Conservation (phyloP, 805 yeast genomes). For the Yarrowia sp. region DNA sequence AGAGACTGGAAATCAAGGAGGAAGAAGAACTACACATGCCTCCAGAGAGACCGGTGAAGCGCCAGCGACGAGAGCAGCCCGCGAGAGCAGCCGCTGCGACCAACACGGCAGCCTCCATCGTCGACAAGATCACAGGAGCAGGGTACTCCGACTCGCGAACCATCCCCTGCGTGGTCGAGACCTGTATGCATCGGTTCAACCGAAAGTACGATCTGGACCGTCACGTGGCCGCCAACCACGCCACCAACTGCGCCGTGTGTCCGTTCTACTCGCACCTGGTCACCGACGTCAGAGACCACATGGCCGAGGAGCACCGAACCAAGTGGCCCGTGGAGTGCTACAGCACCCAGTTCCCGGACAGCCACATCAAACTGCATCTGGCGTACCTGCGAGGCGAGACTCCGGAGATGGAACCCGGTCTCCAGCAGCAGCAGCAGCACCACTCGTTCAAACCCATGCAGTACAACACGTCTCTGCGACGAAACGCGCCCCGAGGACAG, state of each 20-base stretch:
- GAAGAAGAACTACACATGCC: not conserved
- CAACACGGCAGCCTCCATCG: conserved; percentile 47
- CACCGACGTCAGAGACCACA: conserved; percentile 23
- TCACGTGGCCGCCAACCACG: conserved; percentile 46
- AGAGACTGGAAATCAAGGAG: not conserved
- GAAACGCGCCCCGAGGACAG: conserved; percentile 31
- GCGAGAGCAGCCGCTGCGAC: conserved; percentile 22
- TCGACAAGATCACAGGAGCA: conserved; percentile 50
- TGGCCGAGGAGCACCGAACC: conserved; percentile 21
- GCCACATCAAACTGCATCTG: conserved; percentile 6
- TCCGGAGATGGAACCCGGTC: not conserved
- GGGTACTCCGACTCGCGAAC: conserved; percentile 48
- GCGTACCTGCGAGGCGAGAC: conserved; percentile 31
- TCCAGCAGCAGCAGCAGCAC: not conserved
- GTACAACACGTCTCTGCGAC: not conserved
- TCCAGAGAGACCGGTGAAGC: not conserved
- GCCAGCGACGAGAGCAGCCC: conserved; percentile 34
- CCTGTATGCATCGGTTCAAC: conserved; percentile 50
- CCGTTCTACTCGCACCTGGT: conserved; percentile 7
- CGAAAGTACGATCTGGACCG: conserved; percentile 53
- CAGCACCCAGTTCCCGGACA: not conserved
- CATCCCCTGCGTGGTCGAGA: conserved; percentile 48
- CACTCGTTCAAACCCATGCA: not conserved
- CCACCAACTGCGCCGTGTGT: conserved; percentile 18
- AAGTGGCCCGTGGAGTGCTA: conserved; percentile 27